A percentile compares a stretch with the other conserved stretches of the same genome.
Evolutionary conservation across 768 basidiomycete species (phyloP).

Genomic region (Termitomyces sp.): DNA sequence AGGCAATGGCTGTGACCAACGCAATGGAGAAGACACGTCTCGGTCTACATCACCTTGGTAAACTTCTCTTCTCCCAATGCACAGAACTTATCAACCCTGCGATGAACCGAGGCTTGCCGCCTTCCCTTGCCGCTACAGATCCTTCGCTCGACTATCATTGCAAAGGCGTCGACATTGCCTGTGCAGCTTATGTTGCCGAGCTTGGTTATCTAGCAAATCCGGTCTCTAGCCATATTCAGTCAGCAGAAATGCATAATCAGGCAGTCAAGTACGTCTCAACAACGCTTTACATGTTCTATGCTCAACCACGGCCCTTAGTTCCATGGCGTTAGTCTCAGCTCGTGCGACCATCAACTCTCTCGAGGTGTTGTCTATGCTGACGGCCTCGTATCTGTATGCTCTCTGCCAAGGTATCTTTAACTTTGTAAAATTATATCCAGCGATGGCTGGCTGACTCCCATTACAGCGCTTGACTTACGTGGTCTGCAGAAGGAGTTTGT

Average conservation of each 20-base stretch:
- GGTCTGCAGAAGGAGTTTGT: conserved; percentile 67
- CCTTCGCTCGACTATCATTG: conserved; percentile 78
- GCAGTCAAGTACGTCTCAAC: conserved; percentile 67
- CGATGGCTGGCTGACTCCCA: neutral
- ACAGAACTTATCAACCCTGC: conserved; percentile 70
- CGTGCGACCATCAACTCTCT: conserved; percentile 75
- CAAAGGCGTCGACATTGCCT: conserved; percentile 83
- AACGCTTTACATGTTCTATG: neutral
- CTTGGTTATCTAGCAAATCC: conserved; percentile 83
- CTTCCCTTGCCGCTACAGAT: conserved; percentile 73
- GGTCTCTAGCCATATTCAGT: conserved; percentile 79
- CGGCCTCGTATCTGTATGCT: conserved; percentile 68
- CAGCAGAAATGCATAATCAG: conserved; percentile 91
- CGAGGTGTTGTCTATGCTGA: conserved; percentile 72
- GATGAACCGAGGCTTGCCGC: conserved; percentile 81
- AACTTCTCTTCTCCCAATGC: conserved; percentile 61
- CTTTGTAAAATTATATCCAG: neutral
- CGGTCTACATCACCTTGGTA: conserved; percentile 64
- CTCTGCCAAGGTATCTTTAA: conserved; percentile 52
- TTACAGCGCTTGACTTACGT: conserved; percentile 69
- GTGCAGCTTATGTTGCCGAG: conserved; percentile 78
- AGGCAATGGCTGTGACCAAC: conserved; percentile 81
- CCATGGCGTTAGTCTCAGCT: conserved; percentile 78
- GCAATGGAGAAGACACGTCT: conserved; percentile 86
- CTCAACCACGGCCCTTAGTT: conserved; percentile 36